These are phyloP conservation scores for Diddensiella santjacobensis DNA, from an alignment of 805 yeast genomes.

Conservation along the genomic window DNA sequence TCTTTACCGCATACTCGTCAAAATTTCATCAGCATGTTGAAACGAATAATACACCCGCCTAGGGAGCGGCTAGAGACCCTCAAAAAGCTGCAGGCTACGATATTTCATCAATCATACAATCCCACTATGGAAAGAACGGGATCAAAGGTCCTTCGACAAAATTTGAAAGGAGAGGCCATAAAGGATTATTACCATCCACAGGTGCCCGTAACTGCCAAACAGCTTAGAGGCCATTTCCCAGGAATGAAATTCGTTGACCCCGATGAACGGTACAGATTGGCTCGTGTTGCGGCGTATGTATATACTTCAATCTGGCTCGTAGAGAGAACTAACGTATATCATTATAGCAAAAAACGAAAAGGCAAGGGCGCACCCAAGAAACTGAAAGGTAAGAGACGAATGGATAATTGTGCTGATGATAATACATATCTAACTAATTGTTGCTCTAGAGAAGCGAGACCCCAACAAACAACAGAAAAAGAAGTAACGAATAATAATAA, in stretches of 20 bases:
- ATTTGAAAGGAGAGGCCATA: slow-evolving; percentile 31
- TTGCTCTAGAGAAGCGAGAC: neutral
- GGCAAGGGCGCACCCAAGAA: slow-evolving; percentile 27
- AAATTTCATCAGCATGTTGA: neutral
- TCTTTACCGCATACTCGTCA: too few species aligned
- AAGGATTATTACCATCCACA: slow-evolving; percentile 33
- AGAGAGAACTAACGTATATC: neutral
- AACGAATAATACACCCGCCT: slow-evolving; percentile 6
- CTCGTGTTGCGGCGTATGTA: slow-evolving; percentile 18
- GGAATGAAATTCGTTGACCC: slow-evolving; percentile 21
- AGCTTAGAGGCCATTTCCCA: slow-evolving; percentile 20
- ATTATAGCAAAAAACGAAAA: slow-evolving; percentile 17
- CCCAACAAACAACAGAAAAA: neutral
- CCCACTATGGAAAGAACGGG: slow-evolving; percentile 33
- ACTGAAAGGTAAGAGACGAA: slow-evolving; percentile 20
- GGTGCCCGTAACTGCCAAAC: slow-evolving; percentile 14
- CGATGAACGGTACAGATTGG: slow-evolving; percentile 20
- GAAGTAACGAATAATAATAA: neutral
- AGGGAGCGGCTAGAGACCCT: slow-evolving; percentile 27
- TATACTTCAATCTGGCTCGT: neutral
- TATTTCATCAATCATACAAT: slow-evolving; percentile 33
- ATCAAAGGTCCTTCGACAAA: slow-evolving; percentile 32
- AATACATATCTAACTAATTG: neutral
- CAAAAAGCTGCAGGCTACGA: slow-evolving; percentile 29
- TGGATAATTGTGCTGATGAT: too few species aligned